Base-by-base conservation (phyloP, 2,329 filamentous ascomycete genomes). In the Fusarium newnesense region DNA sequence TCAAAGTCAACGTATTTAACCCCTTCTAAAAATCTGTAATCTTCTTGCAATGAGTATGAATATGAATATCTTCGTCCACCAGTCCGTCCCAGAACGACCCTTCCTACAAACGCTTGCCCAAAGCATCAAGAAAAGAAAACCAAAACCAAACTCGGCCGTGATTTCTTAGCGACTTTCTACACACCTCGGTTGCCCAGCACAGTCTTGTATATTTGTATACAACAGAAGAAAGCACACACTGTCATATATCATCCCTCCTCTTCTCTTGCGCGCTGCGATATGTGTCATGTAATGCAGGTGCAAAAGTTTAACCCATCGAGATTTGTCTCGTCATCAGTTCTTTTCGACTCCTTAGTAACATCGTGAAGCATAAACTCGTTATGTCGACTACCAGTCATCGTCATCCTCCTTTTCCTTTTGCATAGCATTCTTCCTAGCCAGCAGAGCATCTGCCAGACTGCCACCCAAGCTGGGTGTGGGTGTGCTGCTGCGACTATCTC, bases 391-490 rank as follows among this genome's bases (percentile, higher is more conserved):
- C 91, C 91, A 93, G 78, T 94, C 90, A 73, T 93, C 91, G 52
- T 93, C 91, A 24, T 93, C 90, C 26, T 91, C 88, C 64, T 89
- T 86, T 81, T 89, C 90, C 77, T 88, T 90, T 77, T 91, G 90
- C 91, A 94, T 94, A 10, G 92, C 92, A 73, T 89, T 91, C 84
- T 95, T 92, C 76, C 94, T 87, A 47, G 92, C 92, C 76, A 93
- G 85, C 76, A 96, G 83, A n/a, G 93, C 93, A 80, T 95, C 93
- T 5, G 94, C 94, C 75, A 96, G 83, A 50, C 93, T 93, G 54
- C 92, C 92, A 7, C 90, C 91, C 69, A 94, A 80, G 80, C 91
- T 93, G 19, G 91, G 89, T 42, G 89, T 94, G 7, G 93, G 92
- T 9, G 92, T 94, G 71, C 86, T 91, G 74, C 91, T 92, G 43